Evolutionary conservation across 345 rosid genomes (phyloP).

Genomic region (Turritis glabra): DNA sequence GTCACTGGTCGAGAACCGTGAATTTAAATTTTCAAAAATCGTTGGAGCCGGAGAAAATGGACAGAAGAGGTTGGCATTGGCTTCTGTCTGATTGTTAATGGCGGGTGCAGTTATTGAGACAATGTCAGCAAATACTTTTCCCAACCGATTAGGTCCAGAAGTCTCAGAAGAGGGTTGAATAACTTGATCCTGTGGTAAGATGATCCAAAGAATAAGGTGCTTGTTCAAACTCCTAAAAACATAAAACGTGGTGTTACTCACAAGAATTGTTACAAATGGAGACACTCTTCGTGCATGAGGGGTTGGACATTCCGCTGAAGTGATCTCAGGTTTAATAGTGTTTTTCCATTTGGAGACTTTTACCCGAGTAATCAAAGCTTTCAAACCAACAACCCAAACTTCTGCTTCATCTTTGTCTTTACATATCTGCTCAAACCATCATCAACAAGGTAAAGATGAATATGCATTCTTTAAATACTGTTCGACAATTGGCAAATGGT

Average conservation of each 20-base stretch:
- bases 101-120: slow-evolving; percentile 59
- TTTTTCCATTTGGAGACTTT: slow-evolving; percentile 54
- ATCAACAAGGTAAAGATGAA: slow-evolving; percentile 10
- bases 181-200: slow-evolving; percentile 57
- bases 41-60: slow-evolving; percentile 32
- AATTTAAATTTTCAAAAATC: slow-evolving; percentile 48
- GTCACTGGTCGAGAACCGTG: slow-evolving; percentile 61
- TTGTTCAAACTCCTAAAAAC: neutral
- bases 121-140: slow-evolving; percentile 71
- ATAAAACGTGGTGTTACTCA: slow-evolving; percentile 42
- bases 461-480: neutral
- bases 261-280: slow-evolving; percentile 54
- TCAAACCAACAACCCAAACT: slow-evolving; percentile 86
- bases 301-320: slow-evolving; percentile 53
- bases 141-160: slow-evolving; percentile 53
- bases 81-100: slow-evolving; percentile 46
- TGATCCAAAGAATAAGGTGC: slow-evolving; percentile 21
- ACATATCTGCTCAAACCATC: slow-evolving; percentile 63
- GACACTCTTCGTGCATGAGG: slow-evolving; percentile 45
- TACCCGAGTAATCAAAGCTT: slow-evolving; percentile 54
- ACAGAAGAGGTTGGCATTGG: slow-evolving; percentile 40
- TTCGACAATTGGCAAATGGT: neutral
- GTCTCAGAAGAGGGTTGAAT: slow-evolving; percentile 47
- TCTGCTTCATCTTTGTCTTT: slow-evolving; percentile 99
- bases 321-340: slow-evolving; percentile 48